Conservation (phyloP, 2,329 filamentous ascomycete species). For the Tolypocladium pustulatum region DNA sequence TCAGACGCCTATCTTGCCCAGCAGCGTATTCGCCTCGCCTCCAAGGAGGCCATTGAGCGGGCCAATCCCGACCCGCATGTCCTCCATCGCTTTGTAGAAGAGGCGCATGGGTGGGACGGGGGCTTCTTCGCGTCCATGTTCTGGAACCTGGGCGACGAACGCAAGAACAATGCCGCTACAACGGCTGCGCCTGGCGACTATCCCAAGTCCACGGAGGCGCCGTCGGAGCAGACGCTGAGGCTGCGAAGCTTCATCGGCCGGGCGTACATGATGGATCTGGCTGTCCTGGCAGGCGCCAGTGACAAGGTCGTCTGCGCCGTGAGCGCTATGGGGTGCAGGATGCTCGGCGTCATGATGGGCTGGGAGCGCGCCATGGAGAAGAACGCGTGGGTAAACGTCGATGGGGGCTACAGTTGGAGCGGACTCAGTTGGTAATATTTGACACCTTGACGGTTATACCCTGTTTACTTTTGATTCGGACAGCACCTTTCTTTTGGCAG, state of each 20-base stretch:
- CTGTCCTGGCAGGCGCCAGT: conserved; percentile 56
- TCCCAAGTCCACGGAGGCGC: conserved; percentile 15
- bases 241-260: conserved; percentile 65
- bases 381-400: conserved; percentile 67
- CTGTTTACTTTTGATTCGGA: background rate
- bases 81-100: conserved; percentile 60
- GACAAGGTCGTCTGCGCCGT: conserved; percentile 70
- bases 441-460: background rate
- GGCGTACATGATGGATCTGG: conserved; percentile 74
- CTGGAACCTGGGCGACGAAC: conserved; percentile 56
- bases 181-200: conserved; percentile 14
- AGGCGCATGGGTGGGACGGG: conserved; percentile 77
- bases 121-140: conserved; percentile 78
- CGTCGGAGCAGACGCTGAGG: conserved; percentile 46
- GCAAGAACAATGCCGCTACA: conserved; percentile 26
- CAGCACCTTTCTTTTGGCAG: background rate
- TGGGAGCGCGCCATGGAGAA: conserved; percentile 58
- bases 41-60: conserved; percentile 39
- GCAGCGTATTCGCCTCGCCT: conserved; percentile 65
- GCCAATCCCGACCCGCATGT: conserved; percentile 32
- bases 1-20: conserved; percentile 51
- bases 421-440: conserved; percentile 25
- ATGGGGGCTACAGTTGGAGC: conserved; percentile 56
- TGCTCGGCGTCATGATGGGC: conserved; percentile 79
- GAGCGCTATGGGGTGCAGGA: conserved; percentile 59